A percentile compares a stretch with the other conserved stretches of the same genome.
Conservation (phyloP, 1,139 yeast species). For the Scheffersomyces segobiensis region DNA sequence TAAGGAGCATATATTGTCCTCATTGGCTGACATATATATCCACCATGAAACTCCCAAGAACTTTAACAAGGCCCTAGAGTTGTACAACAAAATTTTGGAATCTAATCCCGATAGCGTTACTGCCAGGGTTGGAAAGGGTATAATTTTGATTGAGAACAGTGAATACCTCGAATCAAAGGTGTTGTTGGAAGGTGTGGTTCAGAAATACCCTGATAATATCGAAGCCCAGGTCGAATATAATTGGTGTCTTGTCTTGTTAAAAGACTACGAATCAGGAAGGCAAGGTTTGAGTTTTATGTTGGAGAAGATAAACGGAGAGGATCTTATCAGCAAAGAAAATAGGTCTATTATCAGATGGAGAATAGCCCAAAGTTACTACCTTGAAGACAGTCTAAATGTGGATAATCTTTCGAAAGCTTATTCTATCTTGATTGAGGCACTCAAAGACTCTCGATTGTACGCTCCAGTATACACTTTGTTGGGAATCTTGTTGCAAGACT, state of each 20-base stretch:
- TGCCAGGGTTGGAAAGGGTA: conserved; percentile 81
- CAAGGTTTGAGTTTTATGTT: conserved; percentile 47
- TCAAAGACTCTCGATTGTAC: conserved; percentile 61
- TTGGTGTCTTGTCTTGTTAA: conserved; percentile 72
- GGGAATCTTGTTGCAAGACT: conserved; percentile 66
- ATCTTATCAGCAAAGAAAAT: conserved; percentile 51
- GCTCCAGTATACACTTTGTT: conserved; percentile 81
- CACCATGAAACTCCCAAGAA: conserved; percentile 90
- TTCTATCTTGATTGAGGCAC: conserved; percentile 57
- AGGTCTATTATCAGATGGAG: conserved; percentile 71
- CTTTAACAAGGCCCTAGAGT: conserved; percentile 67
- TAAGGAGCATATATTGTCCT: conserved; percentile 60
- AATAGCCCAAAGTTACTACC: conserved; percentile 58
- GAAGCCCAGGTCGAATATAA: conserved; percentile 71
- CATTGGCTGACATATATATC: conserved; percentile 76
- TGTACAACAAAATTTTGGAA: conserved; percentile 63
- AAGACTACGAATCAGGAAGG: conserved; percentile 56
- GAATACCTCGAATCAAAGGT: conserved; percentile 53
- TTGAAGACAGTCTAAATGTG: conserved; percentile 19
- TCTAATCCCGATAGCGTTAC: conserved; percentile 51
- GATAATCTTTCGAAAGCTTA: conserved; percentile 44
- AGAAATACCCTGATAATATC: conserved; percentile 51
- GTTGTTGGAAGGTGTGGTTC: conserved; percentile 53
- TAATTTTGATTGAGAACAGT: conserved; percentile 69
- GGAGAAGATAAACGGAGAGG: conserved; percentile 46